Evolutionary conservation across 495 filamentous ascomycete species (phyloP).

Genomic region (Stereocaulon alpinum): DNA sequence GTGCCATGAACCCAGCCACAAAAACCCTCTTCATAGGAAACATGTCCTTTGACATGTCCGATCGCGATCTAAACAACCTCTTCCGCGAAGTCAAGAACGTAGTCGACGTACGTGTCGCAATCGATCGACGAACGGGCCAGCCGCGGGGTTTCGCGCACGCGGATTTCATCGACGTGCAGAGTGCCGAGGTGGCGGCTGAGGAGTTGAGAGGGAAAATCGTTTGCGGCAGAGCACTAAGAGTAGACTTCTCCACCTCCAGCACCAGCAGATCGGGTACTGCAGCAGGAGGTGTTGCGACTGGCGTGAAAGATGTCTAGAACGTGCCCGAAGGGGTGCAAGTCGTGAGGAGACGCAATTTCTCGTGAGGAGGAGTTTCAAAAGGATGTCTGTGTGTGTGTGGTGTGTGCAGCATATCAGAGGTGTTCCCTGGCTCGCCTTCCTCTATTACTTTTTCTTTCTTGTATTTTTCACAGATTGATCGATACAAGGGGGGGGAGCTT

Average conservation of each 20-base stretch:
- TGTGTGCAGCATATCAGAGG: background rate
- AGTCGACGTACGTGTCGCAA: constrained; percentile 74
- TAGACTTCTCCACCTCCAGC: constrained; percentile 51
- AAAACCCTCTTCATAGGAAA: constrained; percentile 79
- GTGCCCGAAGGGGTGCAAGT: background rate
- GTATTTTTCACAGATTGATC: background rate
- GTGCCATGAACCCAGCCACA: constrained; percentile 37
- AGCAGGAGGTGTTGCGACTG: background rate
- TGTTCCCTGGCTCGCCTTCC: background rate
- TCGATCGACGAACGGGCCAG: constrained; percentile 79
- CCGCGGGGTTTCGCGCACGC: constrained; percentile 84
- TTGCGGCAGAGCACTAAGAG: constrained; percentile 52
- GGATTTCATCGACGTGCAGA: constrained; percentile 62
- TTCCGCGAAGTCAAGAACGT: constrained; percentile 65
- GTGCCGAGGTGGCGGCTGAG: constrained; percentile 48
- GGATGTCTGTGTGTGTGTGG: background rate
- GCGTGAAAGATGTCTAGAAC: background rate
- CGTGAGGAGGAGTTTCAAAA: background rate
- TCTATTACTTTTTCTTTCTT: background rate
- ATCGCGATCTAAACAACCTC: constrained; percentile 72
- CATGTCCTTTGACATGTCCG: constrained; percentile 80
- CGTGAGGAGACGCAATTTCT: background rate
- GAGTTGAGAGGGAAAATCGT: constrained; percentile 47
- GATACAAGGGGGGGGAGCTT: constrained; percentile 7
- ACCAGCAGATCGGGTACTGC: constrained; percentile 7